Evolutionary conservation across 441 rosid genomes (phyloP).

Genomic region (Raphanus hybrid): DNA sequence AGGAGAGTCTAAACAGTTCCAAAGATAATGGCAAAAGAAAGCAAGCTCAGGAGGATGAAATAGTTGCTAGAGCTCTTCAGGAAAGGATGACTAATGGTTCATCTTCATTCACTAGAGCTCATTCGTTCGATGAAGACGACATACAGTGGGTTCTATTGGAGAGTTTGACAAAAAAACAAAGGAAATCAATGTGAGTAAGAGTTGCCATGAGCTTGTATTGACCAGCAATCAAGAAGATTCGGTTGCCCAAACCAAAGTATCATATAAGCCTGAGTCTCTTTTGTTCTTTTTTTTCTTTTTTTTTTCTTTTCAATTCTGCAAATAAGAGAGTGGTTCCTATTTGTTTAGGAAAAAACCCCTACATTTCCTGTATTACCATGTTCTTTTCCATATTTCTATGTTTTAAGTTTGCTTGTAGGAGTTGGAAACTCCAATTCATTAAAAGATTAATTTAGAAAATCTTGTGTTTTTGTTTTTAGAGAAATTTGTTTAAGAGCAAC

Average conservation of each 20-base stretch:
- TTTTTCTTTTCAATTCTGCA: not conserved
- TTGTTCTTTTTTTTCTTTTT: not conserved
- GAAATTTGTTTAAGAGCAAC: too few species aligned
- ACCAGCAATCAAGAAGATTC: not conserved
- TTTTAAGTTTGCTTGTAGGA: not conserved
- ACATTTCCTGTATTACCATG: not conserved
- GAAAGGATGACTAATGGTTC: not conserved
- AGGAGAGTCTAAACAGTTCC: not conserved
- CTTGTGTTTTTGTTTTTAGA: not conserved
- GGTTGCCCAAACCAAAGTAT: not conserved
- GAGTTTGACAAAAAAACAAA: not conserved
- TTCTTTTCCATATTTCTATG: not conserved
- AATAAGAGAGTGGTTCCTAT: not conserved
- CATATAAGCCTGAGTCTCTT: not conserved
- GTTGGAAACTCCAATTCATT: slow-evolving; percentile 2
- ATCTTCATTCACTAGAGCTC: not conserved
- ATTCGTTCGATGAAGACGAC: not conserved
- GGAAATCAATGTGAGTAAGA: not conserved
- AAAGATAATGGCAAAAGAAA: not conserved
- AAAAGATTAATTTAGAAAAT: not conserved
- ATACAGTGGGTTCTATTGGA: not conserved
- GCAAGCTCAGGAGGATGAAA: not conserved
- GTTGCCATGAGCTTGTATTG: not conserved
- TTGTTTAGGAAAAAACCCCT: not conserved
- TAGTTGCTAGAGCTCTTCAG: not conserved